Base-by-base conservation (phyloP, 2,329 filamentous ascomycete genomes). In the Aureobasidium sp. region DNA sequence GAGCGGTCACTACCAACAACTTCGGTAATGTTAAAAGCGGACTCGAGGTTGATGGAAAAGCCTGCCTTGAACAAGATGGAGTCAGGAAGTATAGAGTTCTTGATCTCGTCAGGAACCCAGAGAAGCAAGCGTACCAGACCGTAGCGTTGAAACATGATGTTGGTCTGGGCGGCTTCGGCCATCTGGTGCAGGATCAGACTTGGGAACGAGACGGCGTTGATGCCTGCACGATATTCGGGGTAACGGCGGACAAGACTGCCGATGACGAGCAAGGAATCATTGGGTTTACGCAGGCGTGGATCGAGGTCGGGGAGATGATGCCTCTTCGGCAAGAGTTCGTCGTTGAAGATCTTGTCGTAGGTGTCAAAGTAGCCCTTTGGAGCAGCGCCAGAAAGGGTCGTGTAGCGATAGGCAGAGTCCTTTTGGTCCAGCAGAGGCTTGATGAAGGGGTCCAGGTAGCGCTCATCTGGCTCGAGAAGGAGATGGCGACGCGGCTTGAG, bases 401-500 rank as follows among this genome's bases (percentile, higher is more conserved):
- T 73, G 62, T 70, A 86, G 59, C 47, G 88, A 68, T 77, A 79
- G 35, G 61, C 75, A 5, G 77, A 77, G n/a, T 65, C 68, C 4
- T 71, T 71, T 35, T 69, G 62, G 0, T 74, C 67, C 29, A 78
- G 57, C 0, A 79, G 67, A 9, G 75, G 76, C 25, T 73, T 68
- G 25, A 96, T 81, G 62, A 86, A 84, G 0, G 82, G 76, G 0
- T 74, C 64, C 70, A 88, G 93, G 3, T 80, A 67, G 0, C 77
- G 73, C 2, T 74, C 71, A 35, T 89, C 82, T 2, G 86, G 84
- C 68, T 97, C 92, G 73, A 96, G 79, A 43, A 99, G 78, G 46
- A 96, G 76, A 75, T 99, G 94, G 5, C 83, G 85, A 61, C 90
- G 85, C 4, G 93, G 93, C 67, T 90, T 76, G 8, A 99, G 78